Conservation (phyloP, 2,329 filamentous ascomycete species). For the Triangularia setosa region DNA sequence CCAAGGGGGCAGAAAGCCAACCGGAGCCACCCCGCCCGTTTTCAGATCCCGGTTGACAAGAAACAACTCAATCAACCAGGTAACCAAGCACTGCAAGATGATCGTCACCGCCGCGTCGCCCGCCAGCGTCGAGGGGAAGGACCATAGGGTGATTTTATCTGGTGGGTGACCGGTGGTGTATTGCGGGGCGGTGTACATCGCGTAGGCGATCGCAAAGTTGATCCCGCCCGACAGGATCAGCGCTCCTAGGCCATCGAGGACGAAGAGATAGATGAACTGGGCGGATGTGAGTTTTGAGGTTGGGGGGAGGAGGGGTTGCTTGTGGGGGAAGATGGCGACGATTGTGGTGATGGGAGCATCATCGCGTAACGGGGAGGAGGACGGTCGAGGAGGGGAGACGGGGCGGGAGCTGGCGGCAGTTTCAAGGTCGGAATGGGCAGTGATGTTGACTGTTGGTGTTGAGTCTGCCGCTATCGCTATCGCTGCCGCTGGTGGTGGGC, state of each 20-base stretch:
- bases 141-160: constrained; percentile 44
- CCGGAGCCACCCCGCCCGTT: constrained; percentile 42
- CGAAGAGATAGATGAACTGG: constrained; percentile 48
- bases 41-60: constrained; percentile 47
- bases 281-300: constrained; percentile 39
- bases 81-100: constrained; percentile 47
- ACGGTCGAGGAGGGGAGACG: not conserved
- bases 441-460: not conserved
- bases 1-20: constrained; percentile 39
- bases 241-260: constrained; percentile 44
- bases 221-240: constrained; percentile 46
- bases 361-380: not conserved
- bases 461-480: not conserved
- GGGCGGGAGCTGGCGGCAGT: not conserved
- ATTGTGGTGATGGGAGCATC: not conserved
- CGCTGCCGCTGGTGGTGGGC: not conserved
- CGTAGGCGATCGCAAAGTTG: constrained; percentile 51
- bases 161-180: constrained; percentile 37
- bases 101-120: constrained; percentile 50
- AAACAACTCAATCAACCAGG: constrained; percentile 47
- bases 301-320: constrained; percentile 28
- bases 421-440: not conserved
- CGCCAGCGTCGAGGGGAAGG: constrained; percentile 48
- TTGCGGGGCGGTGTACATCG: constrained; percentile 35
- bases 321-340: not conserved